A percentile compares a stretch with the other conserved stretches of the same genome.
Conservation (phyloP, 805 yeast genomes). For the Lachancea fermentati region DNA sequence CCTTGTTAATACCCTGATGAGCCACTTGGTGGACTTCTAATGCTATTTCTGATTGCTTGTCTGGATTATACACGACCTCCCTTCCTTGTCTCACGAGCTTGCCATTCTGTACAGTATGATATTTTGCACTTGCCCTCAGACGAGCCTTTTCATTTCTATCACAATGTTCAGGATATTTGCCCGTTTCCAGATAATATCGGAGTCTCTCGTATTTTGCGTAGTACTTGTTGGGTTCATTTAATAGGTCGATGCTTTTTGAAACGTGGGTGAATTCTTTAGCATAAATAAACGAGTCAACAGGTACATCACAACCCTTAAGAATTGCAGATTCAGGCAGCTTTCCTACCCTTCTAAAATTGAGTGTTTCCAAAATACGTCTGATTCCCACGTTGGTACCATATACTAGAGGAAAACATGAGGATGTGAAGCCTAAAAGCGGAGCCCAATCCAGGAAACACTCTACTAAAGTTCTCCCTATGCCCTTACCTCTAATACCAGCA, state of each 20-base stretch:
- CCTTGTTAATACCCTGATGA: conserved; percentile 87
- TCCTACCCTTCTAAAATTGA: conserved; percentile 74
- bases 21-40: conserved; percentile 58
- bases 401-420: conserved; percentile 75
- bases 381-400: conserved; percentile 87
- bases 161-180: conserved; percentile 78
- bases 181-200: conserved; percentile 71
- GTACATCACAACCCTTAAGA: conserved; percentile 72
- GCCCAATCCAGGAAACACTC: conserved; percentile 91
- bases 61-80: conserved; percentile 77
- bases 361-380: conserved; percentile 66
- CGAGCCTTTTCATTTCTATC: conserved; percentile 86
- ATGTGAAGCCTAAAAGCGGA: conserved; percentile 79
- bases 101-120: conserved; percentile 66
- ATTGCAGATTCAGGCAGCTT: conserved; percentile 83
- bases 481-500: conserved; percentile 87
- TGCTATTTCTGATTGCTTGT: conserved; percentile 68
- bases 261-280: conserved; percentile 68
- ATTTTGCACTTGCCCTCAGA: conserved; percentile 65
- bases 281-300: conserved; percentile 83
- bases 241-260: conserved; percentile 27
- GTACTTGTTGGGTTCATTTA: conserved; percentile 25
- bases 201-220: conserved; percentile 65
- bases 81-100: conserved; percentile 69
- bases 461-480: conserved; percentile 79